Conservation (phyloP, 2,329 filamentous ascomycete genomes). For the Aspergillus amoenus region DNA sequence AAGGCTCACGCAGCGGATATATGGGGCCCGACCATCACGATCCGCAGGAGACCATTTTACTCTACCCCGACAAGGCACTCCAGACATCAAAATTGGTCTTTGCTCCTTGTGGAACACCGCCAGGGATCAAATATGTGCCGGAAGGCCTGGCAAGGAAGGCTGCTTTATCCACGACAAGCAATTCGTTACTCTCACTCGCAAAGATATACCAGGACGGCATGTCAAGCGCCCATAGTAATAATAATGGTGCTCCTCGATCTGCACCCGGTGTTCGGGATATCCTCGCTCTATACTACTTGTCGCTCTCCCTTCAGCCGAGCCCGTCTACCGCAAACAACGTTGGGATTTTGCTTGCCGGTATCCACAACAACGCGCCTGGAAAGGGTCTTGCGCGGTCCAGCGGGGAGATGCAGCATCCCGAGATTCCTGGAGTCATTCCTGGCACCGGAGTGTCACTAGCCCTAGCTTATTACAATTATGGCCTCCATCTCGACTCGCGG, state of each 20-base stretch:
- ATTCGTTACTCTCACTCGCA: slow-evolving; percentile 87
- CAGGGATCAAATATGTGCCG: slow-evolving; percentile 71
- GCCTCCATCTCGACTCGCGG: slow-evolving; percentile 76
- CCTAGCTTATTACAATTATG: slow-evolving; percentile 93
- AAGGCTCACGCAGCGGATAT: slow-evolving; percentile 43
- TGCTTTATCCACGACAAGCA: slow-evolving; percentile 89
- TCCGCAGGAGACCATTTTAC: slow-evolving; percentile 64
- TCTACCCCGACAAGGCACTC: slow-evolving; percentile 80
- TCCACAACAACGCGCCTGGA: slow-evolving; percentile 66
- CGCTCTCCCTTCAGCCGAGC: slow-evolving; percentile 88
- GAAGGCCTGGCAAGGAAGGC: slow-evolving; percentile 72
- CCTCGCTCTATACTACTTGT: slow-evolving; percentile 90
- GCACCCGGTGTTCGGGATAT: slow-evolving; percentile 86
- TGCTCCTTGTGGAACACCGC: slow-evolving; percentile 69
- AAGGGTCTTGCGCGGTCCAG: slow-evolving; percentile 35
- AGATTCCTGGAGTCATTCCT: slow-evolving; percentile 74
- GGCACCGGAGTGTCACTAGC: slow-evolving; percentile 87
- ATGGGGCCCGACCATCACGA: slow-evolving; percentile 34
- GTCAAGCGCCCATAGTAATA: slow-evolving; percentile 62
- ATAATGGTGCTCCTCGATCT: slow-evolving; percentile 57
- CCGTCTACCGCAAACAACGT: slow-evolving; percentile 98
- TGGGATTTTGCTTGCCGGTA: slow-evolving; percentile 90
- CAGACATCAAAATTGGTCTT: slow-evolving; percentile 84
- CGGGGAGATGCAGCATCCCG: slow-evolving; percentile 44
- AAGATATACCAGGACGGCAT: slow-evolving; percentile 98